phyloP scores from a whole-genome alignment of 225 moss, liverwort and hornwort species.

The Lunularia cruciata region DNA sequence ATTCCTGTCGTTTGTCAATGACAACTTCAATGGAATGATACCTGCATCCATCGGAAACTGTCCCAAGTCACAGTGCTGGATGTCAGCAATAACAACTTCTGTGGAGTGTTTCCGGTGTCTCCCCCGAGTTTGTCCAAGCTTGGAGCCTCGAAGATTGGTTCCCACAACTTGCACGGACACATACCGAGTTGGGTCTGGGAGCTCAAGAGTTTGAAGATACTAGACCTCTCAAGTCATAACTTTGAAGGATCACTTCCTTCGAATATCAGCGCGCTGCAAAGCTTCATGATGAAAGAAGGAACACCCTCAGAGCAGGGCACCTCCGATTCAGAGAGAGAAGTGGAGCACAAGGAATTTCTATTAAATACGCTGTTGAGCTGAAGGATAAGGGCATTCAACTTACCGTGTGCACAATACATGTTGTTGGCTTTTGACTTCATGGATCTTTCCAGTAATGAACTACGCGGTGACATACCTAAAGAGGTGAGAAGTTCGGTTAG shows the following conservation, averaged over 20 bases:
- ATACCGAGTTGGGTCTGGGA: constrained; percentile 19
- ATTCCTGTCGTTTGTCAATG: not conserved
- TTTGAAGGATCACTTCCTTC: constrained; percentile 1
- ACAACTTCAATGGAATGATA: constrained; percentile 4
- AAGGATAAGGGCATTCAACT: not conserved
- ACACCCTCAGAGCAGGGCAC: not conserved
- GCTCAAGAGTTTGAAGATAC: constrained; percentile 2
- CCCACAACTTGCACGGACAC: not conserved
- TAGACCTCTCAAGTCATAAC: constrained; percentile 2
- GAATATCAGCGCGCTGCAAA: not conserved
- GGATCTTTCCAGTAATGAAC: constrained; percentile 9
- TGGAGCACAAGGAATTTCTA: not conserved
- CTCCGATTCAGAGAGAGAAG: too few relatives aligned
- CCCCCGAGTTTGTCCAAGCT: not conserved
- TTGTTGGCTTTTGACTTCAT: not conserved
- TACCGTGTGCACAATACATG: not conserved
- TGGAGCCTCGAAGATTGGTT: not conserved
- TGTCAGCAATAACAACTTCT: constrained; percentile 1
- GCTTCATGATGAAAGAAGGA: too few relatives aligned
- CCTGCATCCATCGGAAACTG: not conserved
- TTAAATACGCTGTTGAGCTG: not conserved
- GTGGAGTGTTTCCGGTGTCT: not conserved
- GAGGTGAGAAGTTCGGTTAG: not conserved
- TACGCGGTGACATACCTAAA: constrained; percentile 17
- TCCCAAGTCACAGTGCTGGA: not conserved